Evolutionary conservation across 495 filamentous ascomycete species (phyloP), one percentile per base, ranked within the genome.

Genomic region (Penicillium longicatenatum): DNA sequence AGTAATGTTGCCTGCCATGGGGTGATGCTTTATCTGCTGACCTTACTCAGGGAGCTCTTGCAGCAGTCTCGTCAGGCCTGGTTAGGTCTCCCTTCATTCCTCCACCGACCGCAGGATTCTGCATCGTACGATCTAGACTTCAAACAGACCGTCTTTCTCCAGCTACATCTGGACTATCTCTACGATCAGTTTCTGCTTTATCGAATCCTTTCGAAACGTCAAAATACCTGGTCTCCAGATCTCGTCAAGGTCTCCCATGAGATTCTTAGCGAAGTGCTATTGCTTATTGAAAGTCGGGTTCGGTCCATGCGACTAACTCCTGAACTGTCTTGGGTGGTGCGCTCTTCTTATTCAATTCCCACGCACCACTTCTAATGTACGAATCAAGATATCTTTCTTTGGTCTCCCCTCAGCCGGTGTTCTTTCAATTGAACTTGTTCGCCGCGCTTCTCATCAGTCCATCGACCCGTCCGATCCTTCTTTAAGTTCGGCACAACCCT

Each of bases 361-460:
- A 8, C 19, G 31, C 17, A 47, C 29, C 0, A 29, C 7, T 26
- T 26, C 26, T 26, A 26, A 26, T 26, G 4, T 26, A 0, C 0
- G 3, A 26, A 26, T 26, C 26, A 39, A 62, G 59, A 57, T 60
- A 21, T 52, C 54, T 17, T 50, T 58, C 50, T 64, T 54, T 22
- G 62, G 58, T 37, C 62, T 64, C 6, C 58, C 62, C 8, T 45
- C 54, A 42, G 58, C 58, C 20, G 62, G 62, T 5, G 46, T 61
- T 19, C 49, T 64, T 19, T 54, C 62, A 20, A 58, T 64, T 16
- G 62, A 64, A 54, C 61, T 64, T n/a, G 26, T 52, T 48, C 48
- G 39, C 17, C 42, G 50, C 19, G 20, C 24, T 21, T 33, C 46
- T 26, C 19, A 7, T 21, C 26, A 42, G 8, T 33, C 30, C 35